phyloP scores from a whole-genome alignment of 2,329 filamentous ascomycete species.

The Cordyceps cicadae region DNA sequence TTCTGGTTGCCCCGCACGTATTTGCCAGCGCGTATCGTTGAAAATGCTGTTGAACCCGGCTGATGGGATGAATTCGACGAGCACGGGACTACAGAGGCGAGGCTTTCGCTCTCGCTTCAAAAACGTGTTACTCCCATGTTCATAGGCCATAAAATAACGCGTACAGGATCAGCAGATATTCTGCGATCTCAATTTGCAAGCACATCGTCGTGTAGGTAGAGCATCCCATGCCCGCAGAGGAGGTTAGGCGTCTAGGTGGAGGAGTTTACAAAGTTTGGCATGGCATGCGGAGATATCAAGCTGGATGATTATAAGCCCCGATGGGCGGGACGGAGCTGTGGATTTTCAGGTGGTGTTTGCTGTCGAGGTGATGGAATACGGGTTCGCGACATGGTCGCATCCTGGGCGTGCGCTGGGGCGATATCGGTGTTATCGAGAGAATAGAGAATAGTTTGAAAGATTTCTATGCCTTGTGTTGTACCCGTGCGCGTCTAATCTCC shows the following conservation, averaged over 20 bases:
- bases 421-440: neutral
- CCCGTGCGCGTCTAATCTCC: neutral
- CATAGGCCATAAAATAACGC: neutral
- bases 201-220: neutral
- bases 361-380: neutral
- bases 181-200: neutral
- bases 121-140: neutral
- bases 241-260: no score
- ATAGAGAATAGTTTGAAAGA: neutral
- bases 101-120: no score
- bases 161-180: neutral
- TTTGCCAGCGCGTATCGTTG: neutral
- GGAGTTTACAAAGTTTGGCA: neutral
- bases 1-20: neutral
- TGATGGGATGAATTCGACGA: neutral
- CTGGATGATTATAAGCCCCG: neutral
- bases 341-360: neutral
- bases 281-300: neutral
- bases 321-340: neutral
- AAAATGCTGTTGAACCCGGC: neutral
- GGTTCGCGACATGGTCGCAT: neutral
- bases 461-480: neutral
- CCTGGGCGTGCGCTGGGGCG: neutral
- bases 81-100: no score
- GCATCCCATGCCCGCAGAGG: neutral